These are phyloP conservation scores for Bacterosira constricta DNA, from an alignment of 108 stramenopile species.

Conservation along the genomic window DNA sequence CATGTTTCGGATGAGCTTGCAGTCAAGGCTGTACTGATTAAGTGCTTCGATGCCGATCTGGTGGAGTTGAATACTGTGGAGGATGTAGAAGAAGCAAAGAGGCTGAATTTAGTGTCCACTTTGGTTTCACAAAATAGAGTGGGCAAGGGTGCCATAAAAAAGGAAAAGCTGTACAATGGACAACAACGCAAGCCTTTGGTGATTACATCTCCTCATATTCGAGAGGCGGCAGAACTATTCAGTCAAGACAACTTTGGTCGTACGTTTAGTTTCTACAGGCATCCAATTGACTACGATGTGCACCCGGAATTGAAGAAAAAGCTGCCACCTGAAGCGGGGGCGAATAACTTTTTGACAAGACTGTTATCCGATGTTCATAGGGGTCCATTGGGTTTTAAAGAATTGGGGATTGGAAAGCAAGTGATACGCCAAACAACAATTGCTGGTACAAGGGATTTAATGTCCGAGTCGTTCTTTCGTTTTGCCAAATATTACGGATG, in stretches of 20 bases:
- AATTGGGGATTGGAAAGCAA: constrained; percentile 57
- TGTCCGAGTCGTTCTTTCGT: constrained; percentile 46
- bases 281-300: constrained; percentile 60
- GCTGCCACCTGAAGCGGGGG: constrained; percentile 22
- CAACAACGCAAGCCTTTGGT: constrained; percentile 38
- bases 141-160: constrained; percentile 7
- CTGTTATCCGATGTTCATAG: constrained; percentile 34
- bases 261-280: constrained; percentile 51
- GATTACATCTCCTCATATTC: constrained; percentile 51
- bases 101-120: constrained; percentile 32
- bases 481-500: constrained; percentile 52
- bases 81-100: constrained; percentile 41
- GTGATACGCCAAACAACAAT: constrained; percentile 49
- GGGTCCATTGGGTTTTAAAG: constrained; percentile 49
- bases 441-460: constrained; percentile 38
- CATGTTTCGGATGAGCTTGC: constrained; percentile 43
- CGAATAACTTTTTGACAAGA: constrained; percentile 48
- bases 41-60: constrained; percentile 50
- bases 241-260: constrained; percentile 51
- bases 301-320: constrained; percentile 37
- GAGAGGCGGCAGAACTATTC: constrained; percentile 50
- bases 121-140: constrained; percentile 22
- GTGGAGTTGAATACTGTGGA: constrained; percentile 48
- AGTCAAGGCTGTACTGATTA: constrained; percentile 38
- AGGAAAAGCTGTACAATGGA: constrained; percentile 34